Conservation (phyloP, 192 early-diverging fungal species). For the Physocladia obscura region DNA sequence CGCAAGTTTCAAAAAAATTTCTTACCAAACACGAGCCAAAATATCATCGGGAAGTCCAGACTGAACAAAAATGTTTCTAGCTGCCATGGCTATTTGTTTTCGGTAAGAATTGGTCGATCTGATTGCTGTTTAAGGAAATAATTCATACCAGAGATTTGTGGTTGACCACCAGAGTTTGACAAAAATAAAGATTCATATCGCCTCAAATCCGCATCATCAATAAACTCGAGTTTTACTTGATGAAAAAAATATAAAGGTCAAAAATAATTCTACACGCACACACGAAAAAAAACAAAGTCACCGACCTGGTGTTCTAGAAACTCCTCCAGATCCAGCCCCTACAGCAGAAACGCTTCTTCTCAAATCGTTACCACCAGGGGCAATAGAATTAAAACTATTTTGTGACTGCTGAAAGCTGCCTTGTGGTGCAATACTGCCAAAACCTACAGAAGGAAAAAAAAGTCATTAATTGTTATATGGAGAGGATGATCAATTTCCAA, state of each 20-base stretch:
- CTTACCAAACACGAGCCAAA: conserved; percentile 36
- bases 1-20: not conserved
- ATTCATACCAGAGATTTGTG: conserved; percentile 15
- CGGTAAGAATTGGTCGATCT: not conserved
- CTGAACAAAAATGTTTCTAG: conserved; percentile 32
- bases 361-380: too few relatives aligned
- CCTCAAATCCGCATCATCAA: conserved; percentile 31
- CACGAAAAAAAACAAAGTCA: too few relatives aligned
- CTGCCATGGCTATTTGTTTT: conserved; percentile 6
- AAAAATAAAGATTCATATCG: conserved; percentile 31
- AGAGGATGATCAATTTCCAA: too few relatives aligned
- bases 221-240: conserved; percentile 38
- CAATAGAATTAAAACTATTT: too few relatives aligned
- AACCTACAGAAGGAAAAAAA: too few relatives aligned
- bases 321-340: not conserved
- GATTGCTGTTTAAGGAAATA: not conserved
- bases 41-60: conserved; percentile 29
- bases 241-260: not conserved
- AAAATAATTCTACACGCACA: too few relatives aligned
- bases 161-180: conserved; percentile 5
- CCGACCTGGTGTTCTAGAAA: too few relatives aligned
- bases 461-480: too few relatives aligned
- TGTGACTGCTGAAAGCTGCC: too few relatives aligned
- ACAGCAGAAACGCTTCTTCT: conserved; percentile 1
- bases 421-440: too few relatives aligned